Evolutionary conservation across 208 protist genomes (phyloP), one percentile per base, ranked within the genome.

Genomic region (Acanthamoeba royreba): DNA sequence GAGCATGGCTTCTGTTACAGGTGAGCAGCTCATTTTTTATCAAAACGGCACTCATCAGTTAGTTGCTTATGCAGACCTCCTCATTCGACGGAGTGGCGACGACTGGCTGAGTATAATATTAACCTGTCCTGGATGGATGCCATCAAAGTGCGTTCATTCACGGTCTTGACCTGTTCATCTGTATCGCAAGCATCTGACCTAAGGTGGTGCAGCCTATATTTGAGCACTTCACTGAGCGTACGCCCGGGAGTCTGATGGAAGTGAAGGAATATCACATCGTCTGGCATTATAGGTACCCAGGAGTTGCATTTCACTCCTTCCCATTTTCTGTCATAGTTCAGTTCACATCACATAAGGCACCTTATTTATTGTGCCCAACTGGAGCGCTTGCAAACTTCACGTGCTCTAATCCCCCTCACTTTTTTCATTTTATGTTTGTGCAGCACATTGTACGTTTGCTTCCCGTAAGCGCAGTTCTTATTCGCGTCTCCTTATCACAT

Each of bases 1-100:
- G 83, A 90, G 52, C 53, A 90, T 42, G 83, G 83, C 28, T 90
- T 90, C 53, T 90, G 45, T n/a, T 90, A 90, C 52, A n/a, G 74
- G 69, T 81, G 7, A 7, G 2, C 61, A 1, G 4, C 25, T 66
- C 4, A 66, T 66, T 66, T 55, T 55, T 55, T 55, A 55, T n/a
- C n/a, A n/a, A n/a, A n/a, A n/a, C n/a, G n/a, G n/a, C 49, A 66
- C 8, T 66, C 25, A 66, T 25, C 19, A 17, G 33, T 25, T 8
- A 25, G 33, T 66, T 66, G 55, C 11, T 66, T 55, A 55, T 19
- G 49, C 49, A 86, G 79, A 42, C 83, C 83, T 8, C 83, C 83
- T 4, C 83, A 90, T 19, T 22, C 83, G 15, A 90, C 83, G 1
- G 52, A 90, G 83, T 90, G 83, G 83, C 46, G 53, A n/a, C 46